Percentiles rank a stretch among this genome's conserved stretches.
Evolutionary conservation across 78 protist species (phyloP).

Genomic region (Emiliania huxleyi): DNA sequence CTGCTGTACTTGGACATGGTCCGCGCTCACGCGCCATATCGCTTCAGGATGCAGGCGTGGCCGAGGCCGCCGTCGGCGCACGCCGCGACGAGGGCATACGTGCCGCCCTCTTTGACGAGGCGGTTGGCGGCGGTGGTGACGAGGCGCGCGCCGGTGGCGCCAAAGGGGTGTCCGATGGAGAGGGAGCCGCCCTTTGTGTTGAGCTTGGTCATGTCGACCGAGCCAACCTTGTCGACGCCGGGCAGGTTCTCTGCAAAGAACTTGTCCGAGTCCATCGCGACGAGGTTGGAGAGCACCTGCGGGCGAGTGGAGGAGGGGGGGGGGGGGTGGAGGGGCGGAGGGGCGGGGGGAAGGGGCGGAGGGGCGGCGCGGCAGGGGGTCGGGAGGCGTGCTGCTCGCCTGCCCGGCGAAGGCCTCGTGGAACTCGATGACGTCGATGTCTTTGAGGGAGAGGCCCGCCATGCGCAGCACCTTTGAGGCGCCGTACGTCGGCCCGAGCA

Average conservation of each 20-base stretch:
- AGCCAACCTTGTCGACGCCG: neutral
- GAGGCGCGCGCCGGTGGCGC: constrained; percentile 65
- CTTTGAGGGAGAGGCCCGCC: constrained; percentile 48
- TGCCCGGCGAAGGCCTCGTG: constrained; percentile 87
- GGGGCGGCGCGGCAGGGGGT: no score
- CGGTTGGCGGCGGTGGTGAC: constrained; percentile 43
- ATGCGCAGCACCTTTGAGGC: constrained; percentile 6
- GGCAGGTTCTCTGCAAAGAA: constrained; percentile 20
- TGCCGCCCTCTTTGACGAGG: constrained; percentile 9
- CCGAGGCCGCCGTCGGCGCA: constrained; percentile 75
- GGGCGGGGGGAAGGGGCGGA: no score
- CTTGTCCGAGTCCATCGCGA: constrained; percentile 57
- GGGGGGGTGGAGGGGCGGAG: no score
- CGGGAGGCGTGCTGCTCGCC: no score
- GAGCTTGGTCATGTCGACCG: constrained; percentile 39
- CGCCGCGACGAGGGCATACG: constrained; percentile 59
- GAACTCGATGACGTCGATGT: constrained; percentile 72
- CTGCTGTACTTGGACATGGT: no score
- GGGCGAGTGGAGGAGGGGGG: neutral
- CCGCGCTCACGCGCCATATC: constrained; percentile 33
- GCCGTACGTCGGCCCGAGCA: constrained; percentile 71
- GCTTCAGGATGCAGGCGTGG: constrained; percentile 36
- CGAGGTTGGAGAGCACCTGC: constrained; percentile 58
- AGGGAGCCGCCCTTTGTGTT: constrained; percentile 72
- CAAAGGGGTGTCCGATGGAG: constrained; percentile 74